Evolutionary conservation across 2,329 filamentous ascomycete genomes (phyloP).

Genomic region (Epichloe brachyelytri): DNA sequence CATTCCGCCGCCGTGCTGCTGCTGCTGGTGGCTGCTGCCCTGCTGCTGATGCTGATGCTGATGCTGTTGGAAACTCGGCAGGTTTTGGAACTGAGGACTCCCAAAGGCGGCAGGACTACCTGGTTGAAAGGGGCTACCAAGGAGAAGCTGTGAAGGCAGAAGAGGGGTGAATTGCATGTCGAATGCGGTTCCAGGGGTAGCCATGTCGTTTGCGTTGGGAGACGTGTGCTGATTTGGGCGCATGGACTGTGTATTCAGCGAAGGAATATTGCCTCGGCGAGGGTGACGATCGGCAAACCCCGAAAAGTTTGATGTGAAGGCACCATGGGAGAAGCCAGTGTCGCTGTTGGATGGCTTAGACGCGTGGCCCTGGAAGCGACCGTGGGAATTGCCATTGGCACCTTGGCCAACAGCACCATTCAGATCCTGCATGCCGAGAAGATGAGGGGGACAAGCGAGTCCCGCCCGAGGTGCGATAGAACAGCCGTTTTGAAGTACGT

Average conservation of each 20-base stretch:
- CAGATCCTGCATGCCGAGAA: constrained; percentile 86
- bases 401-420: constrained; percentile 43
- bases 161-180: constrained; percentile 99
- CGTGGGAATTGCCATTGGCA: constrained; percentile 33
- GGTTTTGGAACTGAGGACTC: constrained; percentile 82
- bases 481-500: constrained; percentile 67
- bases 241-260: constrained; percentile 76
- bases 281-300: constrained; percentile 81
- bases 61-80: constrained; percentile 58
- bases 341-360: constrained; percentile 75
- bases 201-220: constrained; percentile 57
- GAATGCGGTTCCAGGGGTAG: constrained; percentile 75
- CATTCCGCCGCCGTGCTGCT: constrained; percentile 48
- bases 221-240: constrained; percentile 23
- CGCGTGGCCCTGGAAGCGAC: constrained; percentile 54
- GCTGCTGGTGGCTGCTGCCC: constrained; percentile 37
- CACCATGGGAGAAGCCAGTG: constrained; percentile 85
- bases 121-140: constrained; percentile 93
- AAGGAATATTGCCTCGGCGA: constrained; percentile 73
- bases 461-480: constrained; percentile 63
- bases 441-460: constrained; percentile 78
- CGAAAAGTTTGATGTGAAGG: constrained; percentile 75
- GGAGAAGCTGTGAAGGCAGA: constrained; percentile 82
- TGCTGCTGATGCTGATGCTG: constrained; percentile 33
- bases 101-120: constrained; percentile 83